Evolutionary conservation across 495 filamentous ascomycete genomes (phyloP).

Genomic region (Penicillium turbatum): DNA sequence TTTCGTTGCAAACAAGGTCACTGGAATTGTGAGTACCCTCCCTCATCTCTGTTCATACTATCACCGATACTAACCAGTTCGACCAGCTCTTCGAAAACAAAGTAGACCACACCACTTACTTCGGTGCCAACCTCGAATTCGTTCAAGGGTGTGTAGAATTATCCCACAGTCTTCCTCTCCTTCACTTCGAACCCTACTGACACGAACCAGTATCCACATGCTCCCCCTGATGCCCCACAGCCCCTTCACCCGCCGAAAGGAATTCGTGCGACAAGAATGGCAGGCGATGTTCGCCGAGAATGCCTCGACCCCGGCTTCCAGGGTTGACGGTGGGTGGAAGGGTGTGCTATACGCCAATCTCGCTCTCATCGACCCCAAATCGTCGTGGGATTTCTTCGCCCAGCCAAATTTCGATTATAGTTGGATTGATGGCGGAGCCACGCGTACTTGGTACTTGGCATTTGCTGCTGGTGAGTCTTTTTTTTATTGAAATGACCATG

Average conservation of each 20-base stretch:
- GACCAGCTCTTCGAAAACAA: slow-evolving; percentile 90
- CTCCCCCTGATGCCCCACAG: slow-evolving; percentile 74
- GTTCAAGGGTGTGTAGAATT: slow-evolving; percentile 60
- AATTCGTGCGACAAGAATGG: slow-evolving; percentile 86
- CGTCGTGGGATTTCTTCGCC: slow-evolving; percentile 72
- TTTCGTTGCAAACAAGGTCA: slow-evolving; percentile 80
- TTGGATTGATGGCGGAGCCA: slow-evolving; percentile 83
- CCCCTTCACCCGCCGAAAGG: slow-evolving; percentile 58
- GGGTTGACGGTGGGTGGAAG: slow-evolving; percentile 72
- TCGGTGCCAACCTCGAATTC: slow-evolving; percentile 74
- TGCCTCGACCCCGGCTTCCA: slow-evolving; percentile 48
- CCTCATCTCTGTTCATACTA: background rate
- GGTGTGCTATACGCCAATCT: slow-evolving; percentile 81
- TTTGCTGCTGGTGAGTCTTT: slow-evolving; percentile 59
- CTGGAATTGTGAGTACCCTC: slow-evolving; percentile 62
- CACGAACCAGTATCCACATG: slow-evolving; percentile 75
- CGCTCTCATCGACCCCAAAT: slow-evolving; percentile 67
- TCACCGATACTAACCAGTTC: slow-evolving; percentile 8
- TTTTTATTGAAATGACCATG: background rate
- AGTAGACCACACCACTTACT: slow-evolving; percentile 91
- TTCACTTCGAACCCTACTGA: slow-evolving; percentile 5
- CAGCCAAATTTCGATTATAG: slow-evolving; percentile 57
- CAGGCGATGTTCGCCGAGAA: slow-evolving; percentile 60
- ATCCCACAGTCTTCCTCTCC: background rate
- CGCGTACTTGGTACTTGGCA: slow-evolving; percentile 84